These are phyloP conservation scores for Bruguiera hainesii DNA, from an alignment of 441 rosid genomes.

Conservation along the genomic window DNA sequence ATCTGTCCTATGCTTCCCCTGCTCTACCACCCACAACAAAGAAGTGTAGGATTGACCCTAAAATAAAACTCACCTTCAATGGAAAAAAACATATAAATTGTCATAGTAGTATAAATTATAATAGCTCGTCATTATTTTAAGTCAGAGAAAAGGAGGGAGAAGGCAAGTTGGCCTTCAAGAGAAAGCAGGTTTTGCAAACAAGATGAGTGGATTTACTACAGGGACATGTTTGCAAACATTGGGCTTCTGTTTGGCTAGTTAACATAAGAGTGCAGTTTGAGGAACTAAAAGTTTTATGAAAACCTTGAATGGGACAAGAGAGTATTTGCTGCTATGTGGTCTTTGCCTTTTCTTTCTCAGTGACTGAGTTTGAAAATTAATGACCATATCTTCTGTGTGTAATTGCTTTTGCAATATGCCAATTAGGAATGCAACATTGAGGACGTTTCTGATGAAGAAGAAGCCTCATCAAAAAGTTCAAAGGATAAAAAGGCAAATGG, in stretches of 20 bases:
- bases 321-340: not conserved
- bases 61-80: no score
- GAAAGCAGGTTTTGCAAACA: not conserved
- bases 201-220: not conserved
- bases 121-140: no score
- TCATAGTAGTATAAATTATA: no score
- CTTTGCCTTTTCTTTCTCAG: not conserved
- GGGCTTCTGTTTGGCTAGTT: no score
- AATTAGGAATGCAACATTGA: slow-evolving; percentile 87
- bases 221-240: no score
- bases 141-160: no score
- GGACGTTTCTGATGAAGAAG: slow-evolving; percentile 78
- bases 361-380: not conserved
- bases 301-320: not conserved
- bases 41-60: no score
- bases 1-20: no score
- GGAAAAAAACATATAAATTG: no score
- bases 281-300: not conserved
- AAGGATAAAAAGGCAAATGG: slow-evolving; percentile 93
- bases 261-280: not conserved
- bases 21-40: no score
- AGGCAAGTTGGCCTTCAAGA: not conserved
- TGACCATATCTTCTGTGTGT: not conserved
- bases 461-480: slow-evolving; percentile 64
- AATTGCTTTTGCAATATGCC: slow-evolving; percentile 24